Base-by-base conservation (phyloP, 2,329 filamentous ascomycete genomes). In the Aspergillus aculeatinus region DNA sequence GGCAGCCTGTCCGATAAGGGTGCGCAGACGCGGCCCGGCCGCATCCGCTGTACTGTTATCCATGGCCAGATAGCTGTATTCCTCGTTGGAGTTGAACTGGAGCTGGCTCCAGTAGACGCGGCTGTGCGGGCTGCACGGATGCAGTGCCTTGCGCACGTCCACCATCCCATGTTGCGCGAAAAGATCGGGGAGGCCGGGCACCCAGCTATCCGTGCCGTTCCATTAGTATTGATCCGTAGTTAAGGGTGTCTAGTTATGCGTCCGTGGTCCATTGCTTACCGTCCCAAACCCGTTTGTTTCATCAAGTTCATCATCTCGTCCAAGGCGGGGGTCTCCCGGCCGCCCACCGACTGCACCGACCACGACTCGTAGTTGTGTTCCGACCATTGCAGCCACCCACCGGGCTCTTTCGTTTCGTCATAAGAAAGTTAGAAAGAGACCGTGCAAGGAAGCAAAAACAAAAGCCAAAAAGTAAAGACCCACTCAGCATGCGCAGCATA, bases 61-160 rank as follows among this genome's bases (percentile, higher is more conserved):
- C 51, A 54, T 54, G 10, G 29, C 51, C 31, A 54, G 14, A 27
- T 54, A 54, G 21, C 51, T 54, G 35, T 54, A 54, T 35, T 54
- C 51, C 21, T 54, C 51, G 33, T 54, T 54, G 19, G 51, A 27
- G 33, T 54, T 54, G 21, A 54, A 54, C 25, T 54, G 51, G 31
- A 54, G 51, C 19, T 54, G 51, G 31, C n/a, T 54, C 51, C 51
- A 54, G 21, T 42, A 54, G 10, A 44, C 16, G 12, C 51, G 33
- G 31, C 31, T 54, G 51, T 54, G 33, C 16, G 51, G 51, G n/a
- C 21, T 23, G 25, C 33, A 39, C n/a, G 51, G 51, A 23, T 54
- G 39, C n/a, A 54, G n/a, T 14, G 42, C 51, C 12, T 54, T 54
- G 19, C 35, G 51, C 16, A 54, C 51, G 10, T 54, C 51, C 14